Base-by-base conservation (phyloP, 2,329 filamentous ascomycete species). In the Lachnellula suecica region DNA sequence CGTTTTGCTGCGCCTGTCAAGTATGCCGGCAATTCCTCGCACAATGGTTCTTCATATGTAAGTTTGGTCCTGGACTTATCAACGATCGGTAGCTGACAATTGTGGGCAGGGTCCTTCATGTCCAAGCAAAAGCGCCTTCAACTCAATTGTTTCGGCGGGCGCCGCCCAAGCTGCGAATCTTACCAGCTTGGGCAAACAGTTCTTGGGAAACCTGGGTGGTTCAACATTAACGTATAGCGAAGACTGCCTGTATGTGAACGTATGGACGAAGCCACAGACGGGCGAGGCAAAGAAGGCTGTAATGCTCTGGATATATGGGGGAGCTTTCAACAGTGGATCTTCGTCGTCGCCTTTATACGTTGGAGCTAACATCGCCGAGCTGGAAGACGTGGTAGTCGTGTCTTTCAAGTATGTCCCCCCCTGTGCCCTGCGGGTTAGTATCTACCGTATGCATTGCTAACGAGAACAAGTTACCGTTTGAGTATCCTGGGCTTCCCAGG, bases 371-470 rank as follows among this genome's bases (percentile, higher is more conserved):
- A 70, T 78, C 43, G 74, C 72, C 3, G 66, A 69, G 3, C 62
- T 71, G 0, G 64, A 78, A 46, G 74, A 77, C 35, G 65, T 76
- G 1, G 62, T 79, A 2, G 64, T 79, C 1, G 71, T 79, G 2
- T 73, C 73, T 0, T 64, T 78, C 50, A 79, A 78, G 66, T 79
- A 74, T 47, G 17, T 25, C 19, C 19, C 23, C 22, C 11, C 10
- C 40, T 34, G 20, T 37, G 13, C 25, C 22, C 7, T 5, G n/a
- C n/a, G n/a, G n/a, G n/a, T n/a, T n/a, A n/a, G n/a, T n/a, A n/a
- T n/a, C n/a, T n/a, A n/a, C n/a, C n/a, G n/a, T n/a, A n/a, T n/a
- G n/a, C n/a, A n/a, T n/a, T n/a, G n/a, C n/a, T n/a, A n/a, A n/a
- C n/a, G n/a, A n/a, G n/a, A n/a, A n/a, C n/a, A n/a, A 72, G 70